Evolutionary conservation across 305 asterid species (phyloP).

Genomic region (Fraxinus baroniana): DNA sequence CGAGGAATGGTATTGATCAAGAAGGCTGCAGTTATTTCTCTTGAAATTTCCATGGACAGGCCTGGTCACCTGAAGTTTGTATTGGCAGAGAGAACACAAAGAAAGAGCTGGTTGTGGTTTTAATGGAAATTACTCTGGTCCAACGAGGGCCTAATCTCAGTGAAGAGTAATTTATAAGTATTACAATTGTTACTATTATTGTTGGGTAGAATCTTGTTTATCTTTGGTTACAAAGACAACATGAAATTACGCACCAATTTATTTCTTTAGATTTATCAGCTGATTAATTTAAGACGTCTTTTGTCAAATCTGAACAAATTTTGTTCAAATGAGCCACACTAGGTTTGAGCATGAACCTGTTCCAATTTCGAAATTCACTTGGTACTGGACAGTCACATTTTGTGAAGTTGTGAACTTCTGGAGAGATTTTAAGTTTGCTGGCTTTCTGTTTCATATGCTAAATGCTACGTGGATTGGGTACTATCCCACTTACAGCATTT

Average conservation of each 20-base stretch:
- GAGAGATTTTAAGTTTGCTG: background rate
- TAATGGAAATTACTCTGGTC: constrained; percentile 3
- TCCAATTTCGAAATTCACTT: background rate
- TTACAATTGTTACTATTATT: background rate
- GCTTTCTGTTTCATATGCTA: background rate
- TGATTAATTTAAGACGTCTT: background rate
- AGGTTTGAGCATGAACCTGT: background rate
- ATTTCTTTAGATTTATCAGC: background rate
- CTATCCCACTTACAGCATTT: background rate
- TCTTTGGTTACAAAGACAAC: background rate
- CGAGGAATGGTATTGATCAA: background rate
- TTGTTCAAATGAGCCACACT: background rate
- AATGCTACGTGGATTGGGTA: background rate
- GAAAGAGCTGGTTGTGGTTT: background rate
- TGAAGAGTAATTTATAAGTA: background rate
- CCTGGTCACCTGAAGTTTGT: background rate
- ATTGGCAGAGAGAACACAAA: background rate
- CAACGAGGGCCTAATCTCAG: background rate
- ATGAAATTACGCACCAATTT: background rate
- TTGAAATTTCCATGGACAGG: background rate
- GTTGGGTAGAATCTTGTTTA: constrained; percentile 1
- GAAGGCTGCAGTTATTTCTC: background rate
- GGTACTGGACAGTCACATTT: background rate
- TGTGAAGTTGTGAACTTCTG: background rate
- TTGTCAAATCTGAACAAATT: background rate